Percentiles rank a stretch among this genome's conserved stretches.
Evolutionary conservation across 176 grass and related monocot genomes (phyloP).

Genomic region (Olyra latifolia): DNA sequence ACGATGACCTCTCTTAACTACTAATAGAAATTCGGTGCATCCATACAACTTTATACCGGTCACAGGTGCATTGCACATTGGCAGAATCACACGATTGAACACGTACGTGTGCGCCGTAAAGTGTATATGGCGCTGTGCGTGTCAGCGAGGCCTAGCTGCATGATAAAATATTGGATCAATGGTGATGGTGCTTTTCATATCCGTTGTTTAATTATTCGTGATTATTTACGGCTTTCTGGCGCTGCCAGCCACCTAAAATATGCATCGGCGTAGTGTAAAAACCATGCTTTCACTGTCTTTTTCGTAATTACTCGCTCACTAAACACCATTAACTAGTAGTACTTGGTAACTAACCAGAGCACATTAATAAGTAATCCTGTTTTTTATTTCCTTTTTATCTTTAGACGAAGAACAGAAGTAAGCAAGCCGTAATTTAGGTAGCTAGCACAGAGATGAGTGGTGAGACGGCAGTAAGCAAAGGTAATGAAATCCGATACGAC

Average conservation of each 20-base stretch:
- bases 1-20: too few relatives aligned
- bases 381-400: too few relatives aligned
- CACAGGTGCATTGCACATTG: slow-evolving; percentile 20
- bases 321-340: background rate
- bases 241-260: background rate
- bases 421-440: too few relatives aligned
- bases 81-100: background rate
- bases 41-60: too few relatives aligned
- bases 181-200: background rate
- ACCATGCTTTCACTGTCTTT: background rate
- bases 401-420: too few relatives aligned
- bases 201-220: background rate
- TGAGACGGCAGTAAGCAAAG: background rate
- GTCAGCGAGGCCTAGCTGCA: too few relatives aligned
- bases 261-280: background rate
- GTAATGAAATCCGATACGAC: too few relatives aligned
- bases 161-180: background rate
- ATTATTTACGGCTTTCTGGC: background rate
- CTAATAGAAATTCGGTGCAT: too few relatives aligned
- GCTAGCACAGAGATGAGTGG: too few relatives aligned
- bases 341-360: too few relatives aligned
- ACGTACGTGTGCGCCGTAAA: background rate
- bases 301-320: background rate
- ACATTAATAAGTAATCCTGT: too few relatives aligned
- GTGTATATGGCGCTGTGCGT: background rate